Percentiles rank a stretch among this genome's conserved stretches.
phyloP scores from a whole-genome alignment of 2,329 filamentous ascomycete genomes.

The Colletotrichum aenigma region DNA sequence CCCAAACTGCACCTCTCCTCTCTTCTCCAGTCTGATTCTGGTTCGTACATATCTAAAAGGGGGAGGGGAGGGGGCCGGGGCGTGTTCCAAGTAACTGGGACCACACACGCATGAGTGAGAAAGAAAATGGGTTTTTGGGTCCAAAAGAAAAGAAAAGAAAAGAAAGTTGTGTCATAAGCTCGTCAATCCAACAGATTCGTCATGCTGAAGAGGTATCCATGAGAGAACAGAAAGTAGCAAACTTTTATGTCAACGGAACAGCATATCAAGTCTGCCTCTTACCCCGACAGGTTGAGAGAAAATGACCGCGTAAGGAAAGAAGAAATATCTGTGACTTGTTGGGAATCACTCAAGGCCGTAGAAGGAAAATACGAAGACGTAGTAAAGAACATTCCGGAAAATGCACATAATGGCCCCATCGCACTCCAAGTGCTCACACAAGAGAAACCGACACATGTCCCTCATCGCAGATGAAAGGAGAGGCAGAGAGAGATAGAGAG shows the following conservation, averaged over 20 bases:
- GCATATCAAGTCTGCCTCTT: conserved; percentile 19
- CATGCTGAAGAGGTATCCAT: conserved; percentile 24
- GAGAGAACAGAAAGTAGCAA: conserved; percentile 21
- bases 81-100: not conserved
- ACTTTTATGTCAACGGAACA: conserved; percentile 17
- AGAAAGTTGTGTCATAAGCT: conserved; percentile 10
- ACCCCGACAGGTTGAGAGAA: conserved; percentile 15
- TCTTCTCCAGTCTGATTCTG: not conserved
- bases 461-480: conserved; percentile 12
- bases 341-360: conserved; percentile 20
- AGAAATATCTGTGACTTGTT: conserved; percentile 12
- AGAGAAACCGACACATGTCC: conserved; percentile 15
- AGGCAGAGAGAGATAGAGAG: conserved; percentile 10
- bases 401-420: conserved; percentile 14
- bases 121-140: not conserved
- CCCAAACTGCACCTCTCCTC: not conserved
- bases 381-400: conserved; percentile 2
- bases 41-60: not conserved
- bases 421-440: conserved; percentile 15
- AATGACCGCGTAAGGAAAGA: conserved; percentile 17
- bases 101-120: not conserved
- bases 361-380: conserved; percentile 17
- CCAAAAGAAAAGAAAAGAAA: not conserved
- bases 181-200: conserved; percentile 21
- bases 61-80: not conserved